These are phyloP conservation scores for Neurospora tetrasperma DNA, from an alignment of 495 filamentous ascomycete genomes.

Conservation along the genomic window DNA sequence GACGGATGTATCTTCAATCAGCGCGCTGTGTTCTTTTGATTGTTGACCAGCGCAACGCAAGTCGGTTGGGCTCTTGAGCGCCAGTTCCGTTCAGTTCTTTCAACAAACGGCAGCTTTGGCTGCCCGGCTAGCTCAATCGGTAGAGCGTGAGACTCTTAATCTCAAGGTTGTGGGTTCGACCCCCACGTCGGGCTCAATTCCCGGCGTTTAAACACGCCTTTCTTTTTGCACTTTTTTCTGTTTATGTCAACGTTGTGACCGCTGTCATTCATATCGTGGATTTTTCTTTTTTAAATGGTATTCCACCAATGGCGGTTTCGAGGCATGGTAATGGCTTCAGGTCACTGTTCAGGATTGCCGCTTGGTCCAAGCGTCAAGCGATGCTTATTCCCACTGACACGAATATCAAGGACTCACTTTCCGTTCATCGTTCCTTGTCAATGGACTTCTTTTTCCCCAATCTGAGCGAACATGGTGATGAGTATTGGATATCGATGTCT, in stretches of 20 bases:
- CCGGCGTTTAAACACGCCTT: not conserved
- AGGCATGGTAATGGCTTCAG: not conserved
- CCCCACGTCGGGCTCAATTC: not conserved
- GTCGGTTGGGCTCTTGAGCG: not conserved
- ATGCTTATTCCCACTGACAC: not conserved
- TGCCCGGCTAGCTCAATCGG: constrained; percentile 56
- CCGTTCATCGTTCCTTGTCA: not conserved
- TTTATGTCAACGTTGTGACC: too few species aligned
- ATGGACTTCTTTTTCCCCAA: not conserved
- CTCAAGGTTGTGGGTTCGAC: not conserved
- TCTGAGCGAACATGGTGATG: not conserved
- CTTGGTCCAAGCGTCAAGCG: not conserved
- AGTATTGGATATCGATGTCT: too few species aligned
- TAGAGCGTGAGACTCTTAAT: constrained; percentile 65
- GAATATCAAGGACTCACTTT: not conserved
- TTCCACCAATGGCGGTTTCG: not conserved
- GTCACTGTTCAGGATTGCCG: not conserved
- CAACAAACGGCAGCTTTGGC: not conserved
- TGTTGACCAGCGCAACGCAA: not conserved
- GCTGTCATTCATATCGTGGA: rapidly evolving
- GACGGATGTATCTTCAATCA: not conserved
- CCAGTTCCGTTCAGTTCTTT: not conserved
- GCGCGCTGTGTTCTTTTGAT: not conserved
- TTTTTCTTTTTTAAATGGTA: not conserved
- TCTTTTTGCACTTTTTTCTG: not conserved